These are phyloP conservation scores for Penicillium oxalicum DNA, from an alignment of 2,329 filamentous ascomycete species.

Conservation along the genomic window DNA sequence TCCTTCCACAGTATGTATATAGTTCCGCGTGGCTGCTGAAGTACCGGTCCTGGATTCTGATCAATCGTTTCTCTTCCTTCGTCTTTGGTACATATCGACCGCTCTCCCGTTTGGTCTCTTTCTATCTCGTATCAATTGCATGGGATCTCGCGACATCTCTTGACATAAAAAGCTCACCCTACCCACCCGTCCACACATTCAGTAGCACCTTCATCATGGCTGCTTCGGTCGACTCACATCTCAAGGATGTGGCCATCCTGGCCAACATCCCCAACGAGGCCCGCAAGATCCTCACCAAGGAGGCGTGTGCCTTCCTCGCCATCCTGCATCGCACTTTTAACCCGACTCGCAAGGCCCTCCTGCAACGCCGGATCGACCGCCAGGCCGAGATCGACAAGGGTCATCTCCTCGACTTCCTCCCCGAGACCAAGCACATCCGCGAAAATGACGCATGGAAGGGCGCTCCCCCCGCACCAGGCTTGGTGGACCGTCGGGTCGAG, in stretches of 20 bases:
- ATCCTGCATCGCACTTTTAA: constrained; percentile 96
- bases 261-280: constrained; percentile 71
- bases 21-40: not conserved
- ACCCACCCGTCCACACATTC: no score
- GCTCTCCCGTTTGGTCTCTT: not conserved
- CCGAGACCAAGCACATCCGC: constrained; percentile 91
- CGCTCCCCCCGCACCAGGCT: constrained; percentile 80
- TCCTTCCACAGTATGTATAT: constrained; percentile 11
- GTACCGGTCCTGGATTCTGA: not conserved
- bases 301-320: constrained; percentile 85
- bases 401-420: constrained; percentile 83
- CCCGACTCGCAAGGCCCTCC: constrained; percentile 73
- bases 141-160: not conserved
- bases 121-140: not conserved
- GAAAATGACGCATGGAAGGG: constrained; percentile 93
- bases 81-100: not conserved
- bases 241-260: constrained; percentile 82
- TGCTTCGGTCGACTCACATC: constrained; percentile 64
- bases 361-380: constrained; percentile 77
- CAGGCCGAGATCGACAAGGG: constrained; percentile 93
- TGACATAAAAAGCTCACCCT: no score
- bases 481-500: constrained; percentile 89
- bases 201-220: constrained; percentile 50
- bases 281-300: constrained; percentile 84
- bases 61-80: not conserved